Evolutionary conservation across 176 grass and related monocot genomes (phyloP).

Genomic region (Oryza brachyantha): DNA sequence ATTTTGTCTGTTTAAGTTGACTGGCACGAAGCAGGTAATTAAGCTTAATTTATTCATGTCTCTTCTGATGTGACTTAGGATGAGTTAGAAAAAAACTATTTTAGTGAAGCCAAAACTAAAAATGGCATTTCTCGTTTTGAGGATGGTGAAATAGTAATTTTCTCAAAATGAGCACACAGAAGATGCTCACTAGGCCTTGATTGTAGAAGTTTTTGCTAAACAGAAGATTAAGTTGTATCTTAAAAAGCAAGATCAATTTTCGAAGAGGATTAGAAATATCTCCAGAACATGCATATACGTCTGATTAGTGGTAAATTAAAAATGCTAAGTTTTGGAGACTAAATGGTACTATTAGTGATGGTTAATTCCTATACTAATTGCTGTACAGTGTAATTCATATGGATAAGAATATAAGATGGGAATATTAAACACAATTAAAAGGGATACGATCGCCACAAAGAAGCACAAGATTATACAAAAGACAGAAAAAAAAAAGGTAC

Average conservation of each 20-base stretch:
- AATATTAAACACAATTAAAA: too few species aligned
- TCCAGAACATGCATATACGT: background rate
- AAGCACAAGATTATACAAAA: too few species aligned
- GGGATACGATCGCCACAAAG: too few species aligned
- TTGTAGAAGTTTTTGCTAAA: background rate
- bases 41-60: background rate
- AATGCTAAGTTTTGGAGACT: background rate
- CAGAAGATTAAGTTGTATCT: background rate
- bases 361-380: background rate
- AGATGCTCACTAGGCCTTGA: background rate
- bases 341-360: background rate
- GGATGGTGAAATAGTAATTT: too few species aligned
- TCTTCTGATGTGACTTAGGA: background rate
- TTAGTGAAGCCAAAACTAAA: too few species aligned
- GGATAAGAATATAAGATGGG: too few species aligned
- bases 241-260: background rate
- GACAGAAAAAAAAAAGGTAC: too few species aligned
- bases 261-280: background rate
- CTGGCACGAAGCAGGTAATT: background rate
- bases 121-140: too few species aligned
- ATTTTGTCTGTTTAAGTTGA: background rate
- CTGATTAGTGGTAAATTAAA: background rate
- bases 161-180: background rate
- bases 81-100: too few species aligned
- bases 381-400: background rate